Evolutionary conservation across 768 basidiomycete genomes (phyloP), one percentile per base, ranked within the genome.

Genomic region (Tulasnella sp.): DNA sequence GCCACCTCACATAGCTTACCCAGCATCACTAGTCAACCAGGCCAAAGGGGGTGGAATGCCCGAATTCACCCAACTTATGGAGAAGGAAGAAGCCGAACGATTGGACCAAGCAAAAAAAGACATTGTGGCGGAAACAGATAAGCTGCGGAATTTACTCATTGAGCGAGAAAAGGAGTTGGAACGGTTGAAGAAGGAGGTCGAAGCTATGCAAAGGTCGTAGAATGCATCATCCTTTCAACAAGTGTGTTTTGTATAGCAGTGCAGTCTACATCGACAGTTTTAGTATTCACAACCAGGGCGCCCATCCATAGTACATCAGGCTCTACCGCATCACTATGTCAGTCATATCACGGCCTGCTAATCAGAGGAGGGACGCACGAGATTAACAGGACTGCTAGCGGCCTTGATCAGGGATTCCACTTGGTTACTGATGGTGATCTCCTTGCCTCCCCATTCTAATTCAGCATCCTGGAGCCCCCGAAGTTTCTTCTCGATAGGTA

Each of bases 351-450:
- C 14, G 19, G 29, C 12, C 45, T 49, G 58, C 11, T 38, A 34
- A 72, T 25, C 42, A 25, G 12, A 37, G 37, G 49, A n/a, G 29
- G 52, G 2, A 82, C 88, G 80, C 73, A 88, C 91, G 83, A 99
- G 82, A 80, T 97, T 96, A 29, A 81, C 82, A 1, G 84, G 80
- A 82, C 91, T 89, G 3, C 89, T 93, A 19, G 97, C 94, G 81
- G 97, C 93, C 80, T 93, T 91, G 76, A 99, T 96, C 74, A 99
- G 85, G 80, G 91, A 87, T 81, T 98, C 94, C 76, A 98, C 97
- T 70, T 98, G 86, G 83, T 93, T 96, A 77, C 89, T 91, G 25
- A 93, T 93, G 38, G 92, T 89, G 25, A 89, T 84, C 77, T 88
- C 86, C 81, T 86, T 89, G 78, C 88, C 88, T 74, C 86, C 83